Percentiles rank a stretch among this genome's conserved stretches.
Conservation (phyloP, 495 filamentous ascomycete genomes). For the Rhypophila decipiens region DNA sequence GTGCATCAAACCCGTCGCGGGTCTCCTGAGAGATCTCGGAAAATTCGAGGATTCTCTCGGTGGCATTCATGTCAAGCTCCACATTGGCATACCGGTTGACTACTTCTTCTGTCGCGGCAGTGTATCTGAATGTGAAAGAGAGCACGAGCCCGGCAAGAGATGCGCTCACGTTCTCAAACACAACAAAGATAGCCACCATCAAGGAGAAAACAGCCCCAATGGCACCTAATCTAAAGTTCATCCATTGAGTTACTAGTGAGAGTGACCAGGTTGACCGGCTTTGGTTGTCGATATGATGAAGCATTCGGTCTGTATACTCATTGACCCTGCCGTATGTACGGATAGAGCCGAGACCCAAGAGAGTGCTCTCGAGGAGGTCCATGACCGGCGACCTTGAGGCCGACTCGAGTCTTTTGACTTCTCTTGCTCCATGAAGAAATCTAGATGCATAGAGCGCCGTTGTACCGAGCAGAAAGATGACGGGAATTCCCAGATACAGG, state of each 20-base stretch:
- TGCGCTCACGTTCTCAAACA: constrained; percentile 50
- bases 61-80: constrained; percentile 34
- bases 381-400: constrained; percentile 57
- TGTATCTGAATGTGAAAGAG: constrained; percentile 51
- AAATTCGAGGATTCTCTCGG: constrained; percentile 36
- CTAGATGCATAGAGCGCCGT: constrained; percentile 15
- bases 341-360: constrained; percentile 58
- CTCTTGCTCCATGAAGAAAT: constrained; percentile 37
- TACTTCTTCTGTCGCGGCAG: constrained; percentile 38
- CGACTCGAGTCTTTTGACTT: constrained; percentile 58
- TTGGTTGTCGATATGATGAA: constrained; percentile 49
- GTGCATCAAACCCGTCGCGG: constrained; percentile 24
- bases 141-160: constrained; percentile 51
- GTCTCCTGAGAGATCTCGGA: constrained; percentile 28
- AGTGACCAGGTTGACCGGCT: constrained; percentile 47
- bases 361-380: constrained; percentile 52
- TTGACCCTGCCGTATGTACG: constrained; percentile 52
- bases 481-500: constrained; percentile 15
- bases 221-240: constrained; percentile 52
- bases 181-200: constrained; percentile 51
- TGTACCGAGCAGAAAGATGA: constrained; percentile 24
- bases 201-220: constrained; percentile 55
- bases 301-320: constrained; percentile 50
- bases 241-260: constrained; percentile 54
- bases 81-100: constrained; percentile 47